phyloP scores from a whole-genome alignment of 23 red algal species.

The Agarophyton chilense region DNA sequence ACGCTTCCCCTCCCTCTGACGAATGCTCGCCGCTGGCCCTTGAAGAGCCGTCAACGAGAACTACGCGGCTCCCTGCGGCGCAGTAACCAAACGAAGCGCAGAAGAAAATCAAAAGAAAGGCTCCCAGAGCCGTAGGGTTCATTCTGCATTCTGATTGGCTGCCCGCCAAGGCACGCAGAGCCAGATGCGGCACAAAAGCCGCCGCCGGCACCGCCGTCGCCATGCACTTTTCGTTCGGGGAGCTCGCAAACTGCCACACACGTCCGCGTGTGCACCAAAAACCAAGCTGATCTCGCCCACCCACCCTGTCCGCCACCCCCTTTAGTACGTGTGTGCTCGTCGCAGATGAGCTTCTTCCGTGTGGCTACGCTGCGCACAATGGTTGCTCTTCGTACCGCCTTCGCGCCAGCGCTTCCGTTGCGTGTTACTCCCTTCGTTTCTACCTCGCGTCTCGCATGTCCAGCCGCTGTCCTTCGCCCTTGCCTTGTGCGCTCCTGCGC shows the following conservation, averaged over 20 bases:
- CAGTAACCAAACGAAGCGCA: no score
- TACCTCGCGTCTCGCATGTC: constrained; percentile 4
- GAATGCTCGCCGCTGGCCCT: no score
- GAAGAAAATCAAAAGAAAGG: no score
- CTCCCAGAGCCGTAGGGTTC: no score
- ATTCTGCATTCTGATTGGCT: background rate
- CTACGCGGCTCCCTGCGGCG: no score
- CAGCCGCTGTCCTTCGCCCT: background rate
- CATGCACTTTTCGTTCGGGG: background rate
- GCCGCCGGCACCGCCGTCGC: background rate
- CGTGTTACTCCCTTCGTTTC: background rate
- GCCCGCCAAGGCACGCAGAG: background rate
- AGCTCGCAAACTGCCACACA: background rate
- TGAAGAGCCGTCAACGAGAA: no score
- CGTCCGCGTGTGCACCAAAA: background rate
- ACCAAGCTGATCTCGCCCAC: background rate
- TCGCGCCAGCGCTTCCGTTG: constrained; percentile 14
- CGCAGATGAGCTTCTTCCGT: constrained; percentile 5
- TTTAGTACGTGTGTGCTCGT: background rate
- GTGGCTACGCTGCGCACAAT: constrained; percentile 19
- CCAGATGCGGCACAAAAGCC: no score
- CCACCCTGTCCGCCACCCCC: background rate
- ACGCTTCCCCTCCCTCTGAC: no score
- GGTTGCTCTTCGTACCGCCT: constrained; percentile 15
- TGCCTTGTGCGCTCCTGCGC: constrained; percentile 10